phyloP scores from a whole-genome alignment of 352 stramenopile species.

The Aphanomyces astaci region DNA sequence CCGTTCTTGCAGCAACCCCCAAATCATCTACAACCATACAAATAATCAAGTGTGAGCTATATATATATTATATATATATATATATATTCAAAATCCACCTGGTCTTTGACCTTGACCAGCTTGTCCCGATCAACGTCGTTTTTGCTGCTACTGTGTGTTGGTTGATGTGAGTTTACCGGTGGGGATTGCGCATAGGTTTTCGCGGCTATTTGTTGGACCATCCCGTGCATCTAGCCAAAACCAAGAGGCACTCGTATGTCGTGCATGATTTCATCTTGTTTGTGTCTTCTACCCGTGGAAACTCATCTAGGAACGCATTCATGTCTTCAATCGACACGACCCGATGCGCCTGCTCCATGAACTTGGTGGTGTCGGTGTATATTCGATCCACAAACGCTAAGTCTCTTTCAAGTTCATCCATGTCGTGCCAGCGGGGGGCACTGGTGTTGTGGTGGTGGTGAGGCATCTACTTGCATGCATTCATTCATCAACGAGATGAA shows the following conservation, averaged over 20 bases:
- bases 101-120: conserved; percentile 60
- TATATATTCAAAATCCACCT: not conserved
- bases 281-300: conserved; percentile 1
- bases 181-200: not conserved
- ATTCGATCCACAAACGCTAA: conserved; percentile 14
- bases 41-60: not conserved
- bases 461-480: not conserved
- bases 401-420: not conserved
- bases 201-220: not conserved
- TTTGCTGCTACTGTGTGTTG: too few relatives aligned
- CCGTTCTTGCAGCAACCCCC: conserved; percentile 62
- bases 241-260: too few relatives aligned
- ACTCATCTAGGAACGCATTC: conserved; percentile 33
- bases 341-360: conserved; percentile 27
- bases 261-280: too few relatives aligned
- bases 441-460: not conserved
- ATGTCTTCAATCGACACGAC: conserved; percentile 41
- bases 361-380: not conserved
- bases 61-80: too few relatives aligned
- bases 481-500: not conserved
- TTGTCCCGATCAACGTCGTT: conserved; percentile 32
- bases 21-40: conserved; percentile 59
- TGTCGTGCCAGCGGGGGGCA: not conserved
- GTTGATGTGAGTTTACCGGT: not conserved
- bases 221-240: conserved; percentile 6